These are phyloP conservation scores for Aspergillus fumigatiaffinis DNA, from an alignment of 2,329 filamentous ascomycete species.

Conservation along the genomic window DNA sequence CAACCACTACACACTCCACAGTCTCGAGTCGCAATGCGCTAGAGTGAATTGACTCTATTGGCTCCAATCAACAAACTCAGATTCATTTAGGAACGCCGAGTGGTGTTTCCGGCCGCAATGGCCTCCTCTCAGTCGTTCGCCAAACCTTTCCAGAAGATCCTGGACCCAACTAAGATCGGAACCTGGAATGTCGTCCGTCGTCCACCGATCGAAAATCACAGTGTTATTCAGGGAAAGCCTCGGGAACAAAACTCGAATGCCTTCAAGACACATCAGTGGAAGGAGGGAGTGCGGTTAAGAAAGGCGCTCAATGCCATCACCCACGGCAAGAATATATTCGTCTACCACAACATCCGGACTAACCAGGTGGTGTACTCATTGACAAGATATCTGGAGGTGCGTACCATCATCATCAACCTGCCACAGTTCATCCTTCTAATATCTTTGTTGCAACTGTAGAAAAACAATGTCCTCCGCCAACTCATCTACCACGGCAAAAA, in stretches of 20 bases:
- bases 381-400: constrained; percentile 53
- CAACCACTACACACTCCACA: constrained; percentile 9
- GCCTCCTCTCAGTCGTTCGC: constrained; percentile 24
- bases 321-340: constrained; percentile 59
- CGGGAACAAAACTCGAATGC: constrained; percentile 40
- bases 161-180: constrained; percentile 39
- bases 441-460: constrained; percentile 30
- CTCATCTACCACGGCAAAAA: constrained; percentile 62
- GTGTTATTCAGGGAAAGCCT: constrained; percentile 40
- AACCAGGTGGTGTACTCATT: constrained; percentile 64
- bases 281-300: constrained; percentile 38
- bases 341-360: constrained; percentile 58
- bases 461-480: constrained; percentile 52
- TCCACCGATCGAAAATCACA: constrained; percentile 31
- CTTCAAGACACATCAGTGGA: constrained; percentile 34
- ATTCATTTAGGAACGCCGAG: constrained; percentile 9
- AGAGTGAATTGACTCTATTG: constrained; percentile 11
- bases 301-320: constrained; percentile 46
- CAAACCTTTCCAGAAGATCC: constrained; percentile 32
- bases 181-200: constrained; percentile 34
- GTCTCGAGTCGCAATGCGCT: constrained; percentile 16
- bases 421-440: constrained; percentile 7
- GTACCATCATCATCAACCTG: constrained; percentile 8
- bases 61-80: neutral
- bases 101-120: constrained; percentile 30